Evolutionary conservation across 768 basidiomycete species (phyloP).

Genomic region (Lentinula edodes): DNA sequence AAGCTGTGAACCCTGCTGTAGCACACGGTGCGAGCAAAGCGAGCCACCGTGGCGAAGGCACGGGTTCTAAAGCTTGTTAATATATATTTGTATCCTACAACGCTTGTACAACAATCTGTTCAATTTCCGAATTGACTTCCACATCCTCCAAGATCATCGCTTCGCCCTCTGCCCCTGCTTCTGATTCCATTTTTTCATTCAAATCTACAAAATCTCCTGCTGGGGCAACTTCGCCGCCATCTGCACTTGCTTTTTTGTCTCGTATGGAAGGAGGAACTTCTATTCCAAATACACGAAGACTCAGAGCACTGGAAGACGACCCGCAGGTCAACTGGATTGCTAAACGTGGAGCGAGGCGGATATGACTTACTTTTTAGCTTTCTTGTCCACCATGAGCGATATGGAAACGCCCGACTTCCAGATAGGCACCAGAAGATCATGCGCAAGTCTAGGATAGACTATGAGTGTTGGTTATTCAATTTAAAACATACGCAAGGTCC

Average conservation of each 20-base stretch:
- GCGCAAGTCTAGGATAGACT: constrained; percentile 45
- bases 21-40: no score
- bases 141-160: background rate
- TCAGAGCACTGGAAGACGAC: constrained; percentile 60
- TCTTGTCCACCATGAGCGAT: constrained; percentile 93
- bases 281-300: constrained; percentile 75
- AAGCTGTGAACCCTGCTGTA: no score
- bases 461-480: background rate
- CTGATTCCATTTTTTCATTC: background rate
- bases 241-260: constrained; percentile 6
- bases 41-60: no score
- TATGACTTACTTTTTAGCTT: constrained; percentile 76
- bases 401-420: constrained; percentile 92
- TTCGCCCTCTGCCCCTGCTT: background rate
- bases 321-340: constrained; percentile 3
- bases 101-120: constrained; percentile 2
- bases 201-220: background rate
- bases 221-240: constrained; percentile 1
- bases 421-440: constrained; percentile 84
- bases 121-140: background rate
- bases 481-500: background rate
- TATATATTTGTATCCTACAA: background rate
- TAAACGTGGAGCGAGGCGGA: background rate
- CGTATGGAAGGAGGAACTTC: constrained; percentile 59
- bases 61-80: no score